phyloP scores from a whole-genome alignment of 495 filamentous ascomycete species.

The Astrothelium subdiscretum region DNA sequence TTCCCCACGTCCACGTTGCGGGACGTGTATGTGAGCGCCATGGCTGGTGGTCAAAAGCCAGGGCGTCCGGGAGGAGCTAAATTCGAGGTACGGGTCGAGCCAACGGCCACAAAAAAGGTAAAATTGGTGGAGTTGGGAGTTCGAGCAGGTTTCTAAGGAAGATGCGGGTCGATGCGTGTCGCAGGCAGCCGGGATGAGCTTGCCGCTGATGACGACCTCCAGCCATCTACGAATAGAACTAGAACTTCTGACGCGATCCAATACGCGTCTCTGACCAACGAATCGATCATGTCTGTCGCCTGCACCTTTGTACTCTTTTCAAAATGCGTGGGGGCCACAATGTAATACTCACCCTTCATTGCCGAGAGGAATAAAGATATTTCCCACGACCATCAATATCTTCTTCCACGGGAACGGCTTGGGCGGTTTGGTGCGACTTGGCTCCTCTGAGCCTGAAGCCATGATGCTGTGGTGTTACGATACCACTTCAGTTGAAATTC shows the following conservation, averaged over 20 bases:
- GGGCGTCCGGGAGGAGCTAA: neutral
- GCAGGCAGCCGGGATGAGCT: neutral
- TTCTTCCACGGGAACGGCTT: too few species aligned
- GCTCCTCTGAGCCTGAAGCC: too few species aligned
- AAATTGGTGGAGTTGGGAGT: neutral
- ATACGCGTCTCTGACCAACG: neutral
- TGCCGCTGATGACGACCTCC: neutral
- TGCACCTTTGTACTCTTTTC: too few species aligned
- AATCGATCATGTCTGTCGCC: neutral
- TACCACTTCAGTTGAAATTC: too few species aligned
- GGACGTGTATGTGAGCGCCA: constrained; percentile 30
- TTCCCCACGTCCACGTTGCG: constrained; percentile 49
- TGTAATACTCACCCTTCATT: too few species aligned
- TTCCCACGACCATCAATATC: too few species aligned
- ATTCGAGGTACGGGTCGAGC: neutral
- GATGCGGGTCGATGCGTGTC: neutral
- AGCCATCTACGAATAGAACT: neutral
- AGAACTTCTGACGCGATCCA: neutral
- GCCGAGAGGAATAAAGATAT: too few species aligned
- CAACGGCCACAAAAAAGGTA: neutral
- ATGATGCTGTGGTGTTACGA: too few species aligned
- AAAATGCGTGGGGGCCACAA: too few species aligned
- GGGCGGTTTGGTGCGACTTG: too few species aligned
- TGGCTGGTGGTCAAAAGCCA: constrained; percentile 7
- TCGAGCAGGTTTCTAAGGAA: neutral